Conservation (phyloP, 2,329 filamentous ascomycete species). For the Fusarium lyarnte region DNA sequence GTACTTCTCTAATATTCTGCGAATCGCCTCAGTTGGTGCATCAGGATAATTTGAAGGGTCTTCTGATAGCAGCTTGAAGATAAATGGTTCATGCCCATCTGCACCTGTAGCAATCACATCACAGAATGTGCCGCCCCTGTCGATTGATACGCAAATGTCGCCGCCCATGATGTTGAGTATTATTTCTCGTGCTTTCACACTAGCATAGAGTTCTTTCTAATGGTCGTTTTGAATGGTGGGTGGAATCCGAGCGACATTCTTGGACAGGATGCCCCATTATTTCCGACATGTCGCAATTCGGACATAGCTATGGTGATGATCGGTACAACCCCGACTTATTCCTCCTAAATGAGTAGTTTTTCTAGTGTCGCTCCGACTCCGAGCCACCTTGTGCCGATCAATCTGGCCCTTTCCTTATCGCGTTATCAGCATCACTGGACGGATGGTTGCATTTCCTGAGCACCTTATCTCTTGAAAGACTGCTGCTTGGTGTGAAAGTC, state of each 20-base stretch:
- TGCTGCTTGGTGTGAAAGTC: neutral
- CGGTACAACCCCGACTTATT: neutral
- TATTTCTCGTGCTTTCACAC: neutral
- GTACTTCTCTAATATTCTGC: constrained; percentile 68
- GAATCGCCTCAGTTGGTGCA: constrained; percentile 76
- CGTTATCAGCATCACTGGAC: neutral
- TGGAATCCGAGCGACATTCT: neutral
- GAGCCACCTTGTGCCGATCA: neutral
- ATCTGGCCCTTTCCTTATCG: neutral
- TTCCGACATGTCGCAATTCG: neutral
- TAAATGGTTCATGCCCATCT: constrained; percentile 70
- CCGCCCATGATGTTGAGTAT: neutral
- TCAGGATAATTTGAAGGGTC: constrained; percentile 77
- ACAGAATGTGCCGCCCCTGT: constrained; percentile 79
- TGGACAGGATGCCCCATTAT: neutral
- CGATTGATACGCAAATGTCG: constrained; percentile 47
- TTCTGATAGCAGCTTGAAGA: constrained; percentile 80
- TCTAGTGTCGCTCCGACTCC: neutral
- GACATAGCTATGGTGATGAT: neutral
- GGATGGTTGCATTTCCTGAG: no score
- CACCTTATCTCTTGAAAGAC: no score
- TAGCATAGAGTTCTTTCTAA: neutral
- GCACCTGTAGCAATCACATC: constrained; percentile 72
- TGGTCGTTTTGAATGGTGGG: neutral
- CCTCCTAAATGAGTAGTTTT: neutral